These are phyloP conservation scores for Heterococcus sp. DNA, from an alignment of 108 stramenopile genomes.

Conservation along the genomic window DNA sequence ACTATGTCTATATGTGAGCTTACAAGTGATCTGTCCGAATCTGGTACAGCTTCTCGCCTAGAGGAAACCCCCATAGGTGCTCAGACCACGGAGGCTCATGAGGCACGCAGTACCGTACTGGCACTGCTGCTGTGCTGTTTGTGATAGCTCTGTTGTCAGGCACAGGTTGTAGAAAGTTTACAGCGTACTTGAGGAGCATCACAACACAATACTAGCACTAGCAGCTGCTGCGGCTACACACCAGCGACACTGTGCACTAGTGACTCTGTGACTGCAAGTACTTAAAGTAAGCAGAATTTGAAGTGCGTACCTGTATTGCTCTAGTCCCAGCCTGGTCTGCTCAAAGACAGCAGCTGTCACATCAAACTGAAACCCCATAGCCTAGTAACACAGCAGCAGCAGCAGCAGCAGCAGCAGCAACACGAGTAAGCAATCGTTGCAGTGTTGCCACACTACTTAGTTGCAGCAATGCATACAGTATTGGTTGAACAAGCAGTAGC, in stretches of 20 bases:
- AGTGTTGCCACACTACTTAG: no score
- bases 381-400: background rate
- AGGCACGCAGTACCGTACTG: conserved; percentile 79
- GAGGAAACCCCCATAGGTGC: conserved; percentile 15
- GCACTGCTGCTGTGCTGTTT: conserved; percentile 46
- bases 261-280: background rate
- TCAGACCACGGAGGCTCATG: conserved; percentile 39
- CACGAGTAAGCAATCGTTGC: no score
- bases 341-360: background rate
- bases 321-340: background rate
- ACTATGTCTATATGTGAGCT: no score
- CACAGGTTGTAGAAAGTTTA: no score
- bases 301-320: background rate
- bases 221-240: background rate
- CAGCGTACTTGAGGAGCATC: no score
- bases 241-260: background rate
- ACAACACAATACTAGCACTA: no score
- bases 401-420: background rate
- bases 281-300: background rate
- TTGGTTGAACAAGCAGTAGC: no score
- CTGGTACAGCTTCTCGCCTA: no score
- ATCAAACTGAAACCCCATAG: background rate
- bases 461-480: no score
- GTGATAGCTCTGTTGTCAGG: background rate
- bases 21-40: no score